These are phyloP conservation scores for Aurinia saxatilis DNA, from an alignment of 345 rosid genomes.

Conservation along the genomic window DNA sequence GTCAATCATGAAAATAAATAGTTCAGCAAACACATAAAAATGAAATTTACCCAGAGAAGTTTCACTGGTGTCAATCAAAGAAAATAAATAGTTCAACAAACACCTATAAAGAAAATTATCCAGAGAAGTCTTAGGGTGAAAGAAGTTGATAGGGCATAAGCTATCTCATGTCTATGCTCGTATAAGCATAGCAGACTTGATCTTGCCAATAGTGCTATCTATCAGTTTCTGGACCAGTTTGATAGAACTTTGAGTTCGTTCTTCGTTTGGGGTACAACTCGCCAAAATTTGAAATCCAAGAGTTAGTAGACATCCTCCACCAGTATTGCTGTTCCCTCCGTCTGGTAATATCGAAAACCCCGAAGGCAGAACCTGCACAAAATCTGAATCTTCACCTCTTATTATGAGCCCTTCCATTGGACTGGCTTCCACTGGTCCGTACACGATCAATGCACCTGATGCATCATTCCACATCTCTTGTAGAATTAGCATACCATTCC, in stretches of 20 bases:
- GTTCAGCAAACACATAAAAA: background rate
- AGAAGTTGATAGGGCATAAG: background rate
- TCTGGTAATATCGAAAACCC: slow-evolving; percentile 50
- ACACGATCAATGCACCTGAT: slow-evolving; percentile 42
- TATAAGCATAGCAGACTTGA: slow-evolving; percentile 32
- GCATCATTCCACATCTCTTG: slow-evolving; percentile 56
- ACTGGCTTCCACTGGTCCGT: slow-evolving; percentile 42
- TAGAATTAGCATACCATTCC: slow-evolving; percentile 29
- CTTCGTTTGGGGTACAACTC: slow-evolving; percentile 24
- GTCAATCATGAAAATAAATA: background rate
- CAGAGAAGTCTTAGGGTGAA: background rate
- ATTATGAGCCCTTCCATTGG: slow-evolving; percentile 21
- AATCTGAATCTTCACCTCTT: slow-evolving; percentile 28
- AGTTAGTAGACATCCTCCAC: slow-evolving; percentile 34
- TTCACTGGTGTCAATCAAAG: background rate
- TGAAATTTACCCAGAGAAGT: background rate
- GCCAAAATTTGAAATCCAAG: slow-evolving; percentile 45
- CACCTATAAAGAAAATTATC: background rate
- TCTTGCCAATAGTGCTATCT: slow-evolving; percentile 31
- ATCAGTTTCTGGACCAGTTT: slow-evolving; percentile 33
- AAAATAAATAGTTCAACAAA: background rate
- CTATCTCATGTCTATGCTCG: background rate
- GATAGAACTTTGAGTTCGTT: slow-evolving; percentile 21
- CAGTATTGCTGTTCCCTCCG: background rate
- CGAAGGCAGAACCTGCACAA: slow-evolving; percentile 37